Conservation (phyloP, 139 green algal genomes). For the Bryopsis sp. region DNA sequence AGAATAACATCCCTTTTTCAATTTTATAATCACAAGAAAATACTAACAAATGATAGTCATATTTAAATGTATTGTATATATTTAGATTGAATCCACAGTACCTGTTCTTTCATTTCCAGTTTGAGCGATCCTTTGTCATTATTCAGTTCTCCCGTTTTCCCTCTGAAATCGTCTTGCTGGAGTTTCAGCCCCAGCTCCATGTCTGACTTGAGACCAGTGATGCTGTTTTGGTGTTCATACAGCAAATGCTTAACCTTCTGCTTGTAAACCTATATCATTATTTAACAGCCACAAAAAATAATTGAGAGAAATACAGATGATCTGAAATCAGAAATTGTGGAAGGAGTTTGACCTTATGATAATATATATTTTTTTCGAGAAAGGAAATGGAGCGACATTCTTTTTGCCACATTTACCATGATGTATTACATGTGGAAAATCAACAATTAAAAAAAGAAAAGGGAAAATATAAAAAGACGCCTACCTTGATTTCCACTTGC, state of each 20-base stretch:
- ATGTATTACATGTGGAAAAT: too few relatives aligned
- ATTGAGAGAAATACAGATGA: too few relatives aligned
- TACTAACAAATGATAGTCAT: too few relatives aligned
- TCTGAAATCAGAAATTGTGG: too few relatives aligned
- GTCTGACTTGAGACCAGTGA: slow-evolving; percentile 75
- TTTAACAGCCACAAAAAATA: background rate
- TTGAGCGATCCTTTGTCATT: slow-evolving; percentile 76
- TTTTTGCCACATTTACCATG: too few relatives aligned
- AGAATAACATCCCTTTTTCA: too few relatives aligned
- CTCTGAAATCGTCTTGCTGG: slow-evolving; percentile 54
- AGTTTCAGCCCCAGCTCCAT: slow-evolving; percentile 66
- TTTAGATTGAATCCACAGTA: too few relatives aligned
- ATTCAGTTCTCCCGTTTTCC: slow-evolving; percentile 48
- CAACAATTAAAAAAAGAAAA: background rate
- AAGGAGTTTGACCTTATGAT: too few relatives aligned
- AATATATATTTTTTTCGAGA: too few relatives aligned
- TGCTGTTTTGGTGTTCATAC: slow-evolving; percentile 86
- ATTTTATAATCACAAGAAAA: too few relatives aligned
- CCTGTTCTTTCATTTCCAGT: slow-evolving; percentile 66
- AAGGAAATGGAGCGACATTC: too few relatives aligned
- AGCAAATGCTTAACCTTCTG: slow-evolving; percentile 93
- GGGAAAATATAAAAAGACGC: background rate
- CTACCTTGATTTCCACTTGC: slow-evolving; percentile 77
- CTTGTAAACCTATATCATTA: slow-evolving; percentile 80
- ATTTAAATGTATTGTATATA: too few relatives aligned